These are phyloP conservation scores for Sugiyamaella neomexicana DNA, from an alignment of 1,139 yeast genomes.

Conservation along the genomic window DNA sequence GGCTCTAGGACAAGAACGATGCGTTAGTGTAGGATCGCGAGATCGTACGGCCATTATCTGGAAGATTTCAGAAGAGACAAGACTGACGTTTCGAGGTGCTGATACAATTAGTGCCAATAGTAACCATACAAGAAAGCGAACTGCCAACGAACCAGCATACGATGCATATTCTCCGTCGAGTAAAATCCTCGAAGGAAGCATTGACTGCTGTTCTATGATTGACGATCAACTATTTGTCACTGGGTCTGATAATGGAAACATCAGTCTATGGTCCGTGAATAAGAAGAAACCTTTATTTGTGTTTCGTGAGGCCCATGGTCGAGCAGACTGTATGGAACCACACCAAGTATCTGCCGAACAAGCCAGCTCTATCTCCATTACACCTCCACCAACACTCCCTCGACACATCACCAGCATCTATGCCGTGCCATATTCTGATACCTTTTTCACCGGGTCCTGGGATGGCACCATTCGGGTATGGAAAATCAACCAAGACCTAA, in stretches of 20 bases:
- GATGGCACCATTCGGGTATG: constrained; percentile 74
- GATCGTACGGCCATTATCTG: constrained; percentile 94
- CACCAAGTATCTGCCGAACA: constrained; percentile 60
- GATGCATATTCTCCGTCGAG: constrained; percentile 14
- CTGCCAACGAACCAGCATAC: constrained; percentile 4
- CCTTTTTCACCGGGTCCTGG: constrained; percentile 87
- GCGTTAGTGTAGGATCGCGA: constrained; percentile 93
- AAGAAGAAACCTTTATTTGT: constrained; percentile 84
- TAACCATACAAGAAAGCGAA: constrained; percentile 3
- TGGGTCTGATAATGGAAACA: constrained; percentile 91
- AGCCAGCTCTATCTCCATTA: constrained; percentile 33
- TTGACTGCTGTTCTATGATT: constrained; percentile 86
- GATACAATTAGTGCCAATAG: constrained; percentile 42
- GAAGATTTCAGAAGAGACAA: constrained; percentile 94
- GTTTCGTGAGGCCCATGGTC: constrained; percentile 74
- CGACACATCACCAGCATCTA: constrained; percentile 81
- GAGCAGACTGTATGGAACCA: constrained; percentile 53
- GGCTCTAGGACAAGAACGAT: constrained; percentile 79
- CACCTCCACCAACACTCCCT: constrained; percentile 71
- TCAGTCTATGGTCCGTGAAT: constrained; percentile 82
- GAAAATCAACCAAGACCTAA: constrained; percentile 65
- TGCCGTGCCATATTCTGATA: constrained; percentile 86
- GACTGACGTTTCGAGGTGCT: constrained; percentile 92
- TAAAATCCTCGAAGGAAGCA: constrained; percentile 70
- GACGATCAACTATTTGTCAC: constrained; percentile 93